Conservation (phyloP, 345 rosid species). For the Hirschfeldia incana region DNA sequence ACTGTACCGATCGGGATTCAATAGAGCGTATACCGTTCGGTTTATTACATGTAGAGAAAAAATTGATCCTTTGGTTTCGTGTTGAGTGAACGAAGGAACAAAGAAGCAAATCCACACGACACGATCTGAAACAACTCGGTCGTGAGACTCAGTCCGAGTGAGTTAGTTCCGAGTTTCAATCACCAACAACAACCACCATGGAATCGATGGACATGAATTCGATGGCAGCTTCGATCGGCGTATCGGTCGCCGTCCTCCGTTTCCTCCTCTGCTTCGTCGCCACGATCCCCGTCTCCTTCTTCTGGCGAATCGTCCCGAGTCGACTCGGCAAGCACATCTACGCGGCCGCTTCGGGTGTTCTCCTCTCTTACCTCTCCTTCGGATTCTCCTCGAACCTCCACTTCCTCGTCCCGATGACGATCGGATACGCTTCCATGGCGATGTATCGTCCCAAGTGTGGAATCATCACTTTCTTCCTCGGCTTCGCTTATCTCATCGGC, state of each 20-base stretch:
- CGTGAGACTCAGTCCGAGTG: slow-evolving; percentile 26
- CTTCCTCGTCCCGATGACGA: slow-evolving; percentile 78
- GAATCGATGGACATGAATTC: slow-evolving; percentile 52
- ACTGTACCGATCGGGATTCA: neutral
- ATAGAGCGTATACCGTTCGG: slow-evolving; percentile 4
- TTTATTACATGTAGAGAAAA: neutral
- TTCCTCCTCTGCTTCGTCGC: slow-evolving; percentile 88
- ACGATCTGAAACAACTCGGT: too few species aligned
- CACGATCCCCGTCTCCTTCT: slow-evolving; percentile 76
- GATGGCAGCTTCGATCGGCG: slow-evolving; percentile 82
- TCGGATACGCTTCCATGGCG: slow-evolving; percentile 80
- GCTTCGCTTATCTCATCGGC: slow-evolving; percentile 90
- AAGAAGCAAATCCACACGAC: slow-evolving; percentile 6
- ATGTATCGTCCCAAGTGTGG: slow-evolving; percentile 71
- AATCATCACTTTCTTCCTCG: slow-evolving; percentile 64
- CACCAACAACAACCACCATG: too few species aligned
- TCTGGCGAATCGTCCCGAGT: slow-evolving; percentile 72
- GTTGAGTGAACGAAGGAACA: neutral
- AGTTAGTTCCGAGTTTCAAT: too few species aligned
- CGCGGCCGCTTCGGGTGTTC: slow-evolving; percentile 60
- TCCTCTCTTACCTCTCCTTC: slow-evolving; percentile 78
- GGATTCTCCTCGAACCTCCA: slow-evolving; percentile 96
- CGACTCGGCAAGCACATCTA: slow-evolving; percentile 61
- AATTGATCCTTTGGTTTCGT: slow-evolving; percentile 13
- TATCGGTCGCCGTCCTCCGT: slow-evolving; percentile 79